A percentile compares a stretch with the other conserved stretches of the same genome.
These are phyloP conservation scores for Mycena filopes DNA, from an alignment of 768 basidiomycete species.

Conservation along the genomic window DNA sequence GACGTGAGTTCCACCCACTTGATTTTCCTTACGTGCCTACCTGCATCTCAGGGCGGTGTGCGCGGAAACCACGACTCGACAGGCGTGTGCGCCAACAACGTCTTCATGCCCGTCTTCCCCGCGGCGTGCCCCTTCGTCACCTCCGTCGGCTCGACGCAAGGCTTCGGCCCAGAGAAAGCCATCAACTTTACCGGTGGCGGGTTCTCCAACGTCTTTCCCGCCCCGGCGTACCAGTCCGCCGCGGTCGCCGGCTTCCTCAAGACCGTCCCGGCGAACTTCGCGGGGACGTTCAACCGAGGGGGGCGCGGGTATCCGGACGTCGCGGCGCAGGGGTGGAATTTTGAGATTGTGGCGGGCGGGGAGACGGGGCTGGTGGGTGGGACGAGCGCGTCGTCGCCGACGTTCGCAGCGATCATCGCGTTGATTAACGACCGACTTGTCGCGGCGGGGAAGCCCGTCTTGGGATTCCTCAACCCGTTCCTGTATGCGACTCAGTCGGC, in stretches of 20 bases:
- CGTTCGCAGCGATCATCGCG: conserved; percentile 54
- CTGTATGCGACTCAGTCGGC: neutral
- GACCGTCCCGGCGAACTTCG: conserved; percentile 13
- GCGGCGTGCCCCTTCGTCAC: conserved; percentile 15
- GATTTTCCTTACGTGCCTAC: neutral
- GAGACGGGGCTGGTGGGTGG: conserved; percentile 39
- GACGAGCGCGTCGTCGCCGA: conserved; percentile 56
- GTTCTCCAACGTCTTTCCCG: conserved; percentile 50
- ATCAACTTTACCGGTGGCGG: conserved; percentile 45
- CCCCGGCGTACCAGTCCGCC: conserved; percentile 44
- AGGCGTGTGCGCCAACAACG: conserved; percentile 25
- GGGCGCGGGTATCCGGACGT: conserved; percentile 37
- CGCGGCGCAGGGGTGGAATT: conserved; percentile 17
- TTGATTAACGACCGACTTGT: conserved; percentile 56
- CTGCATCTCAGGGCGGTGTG: conserved; percentile 2
- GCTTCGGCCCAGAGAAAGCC: conserved; percentile 11
- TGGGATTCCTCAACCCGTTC: conserved; percentile 44
- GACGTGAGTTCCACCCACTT: neutral
- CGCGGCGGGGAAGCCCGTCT: conserved; percentile 36
- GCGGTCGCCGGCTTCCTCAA: conserved; percentile 42
- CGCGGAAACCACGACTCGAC: neutral
- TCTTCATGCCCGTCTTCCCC: conserved; percentile 42
- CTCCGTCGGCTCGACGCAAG: conserved; percentile 5
- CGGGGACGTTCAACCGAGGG: conserved; percentile 3
- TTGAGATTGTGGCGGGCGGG: neutral